These are phyloP conservation scores for Durotheca rogersii DNA, from an alignment of 495 filamentous ascomycete species.

Conservation along the genomic window DNA sequence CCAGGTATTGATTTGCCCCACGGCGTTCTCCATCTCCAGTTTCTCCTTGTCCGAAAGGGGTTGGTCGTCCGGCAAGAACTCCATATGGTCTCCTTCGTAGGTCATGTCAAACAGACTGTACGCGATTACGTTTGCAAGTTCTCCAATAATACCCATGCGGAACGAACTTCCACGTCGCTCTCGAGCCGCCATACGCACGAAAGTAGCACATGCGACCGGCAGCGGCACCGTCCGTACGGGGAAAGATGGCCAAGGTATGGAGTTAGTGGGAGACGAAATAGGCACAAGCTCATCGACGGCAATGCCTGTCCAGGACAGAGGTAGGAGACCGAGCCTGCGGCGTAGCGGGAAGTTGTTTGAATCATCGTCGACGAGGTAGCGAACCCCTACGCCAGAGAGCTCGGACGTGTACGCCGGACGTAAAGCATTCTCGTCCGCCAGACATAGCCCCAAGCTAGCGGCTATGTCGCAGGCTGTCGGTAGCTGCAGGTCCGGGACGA, in stretches of 20 bases:
- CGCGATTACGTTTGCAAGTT: background rate
- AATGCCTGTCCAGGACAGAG: slow-evolving; percentile 7
- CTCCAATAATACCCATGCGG: background rate
- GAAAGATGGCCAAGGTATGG: slow-evolving; percentile 2
- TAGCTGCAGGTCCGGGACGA: slow-evolving; percentile 2
- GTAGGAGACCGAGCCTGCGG: slow-evolving; percentile 1
- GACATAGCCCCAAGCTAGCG: background rate
- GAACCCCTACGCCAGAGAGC: background rate
- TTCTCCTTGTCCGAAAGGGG: slow-evolving; percentile 3
- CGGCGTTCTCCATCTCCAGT: slow-evolving; percentile 5
- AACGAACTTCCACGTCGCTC: background rate
- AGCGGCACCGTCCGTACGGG: slow-evolving; percentile 1
- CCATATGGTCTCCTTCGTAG: slow-evolving; percentile 9
- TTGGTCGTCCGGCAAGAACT: slow-evolving; percentile 6
- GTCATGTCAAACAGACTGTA: slow-evolving; percentile 10
- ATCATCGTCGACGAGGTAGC: background rate
- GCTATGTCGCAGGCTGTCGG: slow-evolving; percentile 1
- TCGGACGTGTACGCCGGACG: slow-evolving; percentile 5
- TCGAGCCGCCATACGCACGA: slow-evolving; percentile 3
- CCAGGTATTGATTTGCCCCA: slow-evolving; percentile 1
- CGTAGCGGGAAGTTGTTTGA: background rate
- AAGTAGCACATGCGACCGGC: slow-evolving; percentile 3
- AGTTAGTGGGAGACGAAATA: background rate
- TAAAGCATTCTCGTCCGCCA: slow-evolving; percentile 2
- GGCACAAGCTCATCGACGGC: background rate